Evolutionary conservation across 805 yeast species (phyloP), one percentile per base, ranked within the genome.

Genomic region (Wickerhamia fluorescens): DNA sequence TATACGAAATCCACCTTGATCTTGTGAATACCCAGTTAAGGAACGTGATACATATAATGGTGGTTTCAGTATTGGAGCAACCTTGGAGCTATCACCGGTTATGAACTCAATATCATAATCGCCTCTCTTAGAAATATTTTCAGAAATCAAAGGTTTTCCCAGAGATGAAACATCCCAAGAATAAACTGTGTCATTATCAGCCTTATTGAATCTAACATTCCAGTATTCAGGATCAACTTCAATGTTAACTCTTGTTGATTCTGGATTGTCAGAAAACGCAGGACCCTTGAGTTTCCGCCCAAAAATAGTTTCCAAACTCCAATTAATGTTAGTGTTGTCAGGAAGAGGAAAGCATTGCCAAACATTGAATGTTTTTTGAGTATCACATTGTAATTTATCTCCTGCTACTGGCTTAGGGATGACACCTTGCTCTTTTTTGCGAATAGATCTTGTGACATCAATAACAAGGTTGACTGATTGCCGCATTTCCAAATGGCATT

Each of bases 21-120:
- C 96, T 50, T 83, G 94, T 2, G 95, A 87, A 47, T 79, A 80
- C 1, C 97, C 96, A 0, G 95, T 85, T 30, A 89, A 67, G 0
- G 96, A 83, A 36, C 98, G 71, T 13, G 92, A 79, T 0, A 81
- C 94, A 31, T 49, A 52, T 3, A 92, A 59, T 2, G 92, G 92
- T 0, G 86, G 85, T 2, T 46, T 38, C 2, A 47, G 53, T 0
- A 62, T 37, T 0, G 63, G 58, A 1, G 53, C 44, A 3, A 73
- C 66, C 1, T 49, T 36, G 1, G 64, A 42, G 6, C 82, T 67
- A 36, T 78, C 58, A 0, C 47, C 38, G 0, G 87, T 56, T 3
- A 38, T 38, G 38, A 75, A 60, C 5, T 35, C 38, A 26, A 75
- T 29, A 36, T 75, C 60, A 37, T 50, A 55, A 3, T 34, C 27